Evolutionary conservation across 1,284 basidiomycete species (phyloP), one percentile per base, ranked within the genome.

Genomic region (Cystobasidium sp.): DNA sequence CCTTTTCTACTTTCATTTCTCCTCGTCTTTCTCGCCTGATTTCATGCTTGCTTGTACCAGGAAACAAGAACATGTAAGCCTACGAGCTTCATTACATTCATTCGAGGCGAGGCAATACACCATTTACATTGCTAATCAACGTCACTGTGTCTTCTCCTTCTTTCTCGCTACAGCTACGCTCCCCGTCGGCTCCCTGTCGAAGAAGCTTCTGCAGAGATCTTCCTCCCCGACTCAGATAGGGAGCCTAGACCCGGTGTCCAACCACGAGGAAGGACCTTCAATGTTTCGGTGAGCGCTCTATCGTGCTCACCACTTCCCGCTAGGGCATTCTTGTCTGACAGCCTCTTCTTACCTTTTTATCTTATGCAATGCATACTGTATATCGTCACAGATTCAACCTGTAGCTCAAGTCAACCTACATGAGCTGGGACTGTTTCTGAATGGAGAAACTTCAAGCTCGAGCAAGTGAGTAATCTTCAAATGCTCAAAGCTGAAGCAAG

Each of bases 261-360:
- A 24, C 70, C 70, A 10, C 14, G 70, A 37, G 70, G 70, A 18
- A 56, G 70, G 41, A 73, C 62, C 24, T 73, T 73, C 63, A 66
- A 66, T 20, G 70, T 73, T 12, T 52, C 51, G 39, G 70, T 73
- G 66, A 63, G 70, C 39, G 1, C 12, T 31, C 39, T 22, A 47
- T 39, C 46, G 1, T 49, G 6, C 18, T 53, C 18, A 18, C n/a
- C n/a, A n/a, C n/a, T n/a, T n/a, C n/a, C n/a, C n/a, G n/a, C n/a
- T n/a, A n/a, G n/a, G n/a, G n/a, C n/a, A n/a, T n/a, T n/a, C n/a
- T n/a, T n/a, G n/a, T n/a, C n/a, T n/a, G n/a, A n/a, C n/a, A n/a
- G n/a, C n/a, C n/a, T n/a, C n/a, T n/a, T n/a, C n/a, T n/a, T n/a
- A n/a, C n/a, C n/a, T n/a, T n/a, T n/a, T n/a, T n/a, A n/a, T n/a